Base-by-base conservation (phyloP, 2,329 filamentous ascomycete genomes). In the Xylaria multiplex region DNA sequence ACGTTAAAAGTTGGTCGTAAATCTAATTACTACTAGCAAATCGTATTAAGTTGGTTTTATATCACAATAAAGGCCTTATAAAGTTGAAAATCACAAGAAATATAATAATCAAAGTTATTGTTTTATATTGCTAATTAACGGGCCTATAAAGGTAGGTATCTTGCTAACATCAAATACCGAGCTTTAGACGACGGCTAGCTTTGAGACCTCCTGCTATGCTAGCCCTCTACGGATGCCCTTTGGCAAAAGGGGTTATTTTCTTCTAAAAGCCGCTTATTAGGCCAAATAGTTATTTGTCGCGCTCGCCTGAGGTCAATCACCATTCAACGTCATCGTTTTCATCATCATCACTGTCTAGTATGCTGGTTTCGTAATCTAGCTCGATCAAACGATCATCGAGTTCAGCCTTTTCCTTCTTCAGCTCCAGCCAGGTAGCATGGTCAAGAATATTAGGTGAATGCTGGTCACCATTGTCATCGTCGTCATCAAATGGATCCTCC, bases 321-420 rank as follows among this genome's bases (percentile, higher is more conserved):
- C 22, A n/a, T 40, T n/a, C 69, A 0, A 67, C 70, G 1, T 70
- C 67, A 14, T 71, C 71, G 1, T 59, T 22, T 7, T 68, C 65
- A 6, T 68, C 69, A 6, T 68, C 69, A 16, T 67, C 68, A 52
- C 63, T 66, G 59, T 59, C 62, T 59, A 40, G 3, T 64, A 62
- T 49, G 43, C 59, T 60, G 55, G 54, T 65, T 55, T 73, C 58
- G 61, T 75, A 69, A 56, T 75, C 67, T 32, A 74, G 7, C 54
- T 70, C 72, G 65, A 68, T 22, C 13, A 69, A 52, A 30, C 66
- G 55, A 35, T 66, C 61, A 59, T 70, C 66, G 5, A 74, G 19
- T 62, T 73, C 74, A 2, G 69, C 73, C 4, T 58, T 52, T 35
- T 75, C 74, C 5, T 43, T 50, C 45, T 65, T 57, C 2, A 77